These are phyloP conservation scores for Myriosclerotinia duriaeana DNA, from an alignment of 2,329 filamentous ascomycete species.

Conservation along the genomic window DNA sequence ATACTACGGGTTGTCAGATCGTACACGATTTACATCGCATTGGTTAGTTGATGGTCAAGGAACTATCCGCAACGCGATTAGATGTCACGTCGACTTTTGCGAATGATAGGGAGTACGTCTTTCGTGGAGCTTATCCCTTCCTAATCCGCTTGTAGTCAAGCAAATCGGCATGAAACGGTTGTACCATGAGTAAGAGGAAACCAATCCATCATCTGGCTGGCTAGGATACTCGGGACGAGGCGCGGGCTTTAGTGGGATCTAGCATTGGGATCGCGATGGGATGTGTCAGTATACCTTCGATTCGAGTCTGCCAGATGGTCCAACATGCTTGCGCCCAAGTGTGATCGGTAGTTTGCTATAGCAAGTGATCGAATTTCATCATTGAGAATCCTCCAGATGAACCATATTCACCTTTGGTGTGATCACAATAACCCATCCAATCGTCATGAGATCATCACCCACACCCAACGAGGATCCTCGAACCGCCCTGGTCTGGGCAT, in stretches of 20 bases:
- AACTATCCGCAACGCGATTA: constrained; percentile 1
- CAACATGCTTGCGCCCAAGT: not conserved
- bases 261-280: not conserved
- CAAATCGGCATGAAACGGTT: not conserved
- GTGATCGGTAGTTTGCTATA: not conserved
- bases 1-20: constrained; percentile 9
- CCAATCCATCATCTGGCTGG: not conserved
- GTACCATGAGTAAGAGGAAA: not conserved
- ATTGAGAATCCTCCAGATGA: not conserved
- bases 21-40: not conserved
- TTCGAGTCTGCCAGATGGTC: not conserved
- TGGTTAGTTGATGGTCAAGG: not conserved
- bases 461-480: not conserved
- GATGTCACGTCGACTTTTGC: not conserved
- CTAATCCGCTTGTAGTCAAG: not conserved
- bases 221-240: not conserved
- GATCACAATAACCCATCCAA: not conserved
- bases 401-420: not conserved
- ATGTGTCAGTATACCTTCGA: constrained; percentile 4
- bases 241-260: not conserved
- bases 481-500: constrained; percentile 3
- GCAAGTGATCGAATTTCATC: not conserved
- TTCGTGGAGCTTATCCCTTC: constrained; percentile 1
- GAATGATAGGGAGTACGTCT: constrained; percentile 9
- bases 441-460: not conserved